phyloP scores from a whole-genome alignment of 306 rosid genomes.

The Carpinus viminea region DNA sequence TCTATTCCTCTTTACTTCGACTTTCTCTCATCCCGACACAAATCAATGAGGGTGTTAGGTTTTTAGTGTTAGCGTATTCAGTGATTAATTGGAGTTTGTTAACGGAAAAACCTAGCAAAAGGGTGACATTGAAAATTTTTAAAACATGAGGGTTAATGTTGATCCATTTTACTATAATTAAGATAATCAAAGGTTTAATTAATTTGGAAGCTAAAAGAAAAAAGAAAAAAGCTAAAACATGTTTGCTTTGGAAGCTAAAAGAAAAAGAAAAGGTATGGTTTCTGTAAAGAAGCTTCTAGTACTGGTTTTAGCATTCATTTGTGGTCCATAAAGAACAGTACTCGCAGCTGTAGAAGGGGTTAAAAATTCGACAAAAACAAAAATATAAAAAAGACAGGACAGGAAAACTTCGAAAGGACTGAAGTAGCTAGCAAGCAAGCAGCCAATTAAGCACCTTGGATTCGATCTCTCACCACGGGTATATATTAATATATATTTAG shows the following conservation, averaged over 20 bases:
- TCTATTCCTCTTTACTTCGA: too few species aligned
- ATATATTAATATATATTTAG: too few species aligned
- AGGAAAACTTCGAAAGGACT: not conserved
- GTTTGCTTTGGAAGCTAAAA: not conserved
- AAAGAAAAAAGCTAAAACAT: too few species aligned
- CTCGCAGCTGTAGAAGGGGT: not conserved
- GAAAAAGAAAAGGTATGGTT: not conserved
- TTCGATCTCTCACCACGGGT: not conserved
- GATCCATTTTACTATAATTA: too few species aligned
- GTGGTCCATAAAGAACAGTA: not conserved
- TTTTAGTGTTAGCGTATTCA: too few species aligned
- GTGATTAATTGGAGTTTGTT: too few species aligned
- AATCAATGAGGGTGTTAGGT: too few species aligned
- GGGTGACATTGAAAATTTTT: too few species aligned
- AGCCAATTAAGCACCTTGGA: not conserved
- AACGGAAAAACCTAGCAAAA: too few species aligned
- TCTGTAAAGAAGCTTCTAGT: not conserved
- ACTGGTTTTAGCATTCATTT: not conserved
- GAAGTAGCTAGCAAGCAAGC: too few species aligned
- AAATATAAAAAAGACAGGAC: not conserved
- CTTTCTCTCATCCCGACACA: too few species aligned
- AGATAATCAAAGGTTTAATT: not conserved
- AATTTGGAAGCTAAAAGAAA: not conserved
- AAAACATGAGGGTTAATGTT: too few species aligned
- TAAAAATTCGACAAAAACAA: not conserved